Evolutionary conservation across 2,329 filamentous ascomycete species (phyloP), one percentile per base, ranked within the genome.

Genomic region (Aphanoascus verrucosus): DNA sequence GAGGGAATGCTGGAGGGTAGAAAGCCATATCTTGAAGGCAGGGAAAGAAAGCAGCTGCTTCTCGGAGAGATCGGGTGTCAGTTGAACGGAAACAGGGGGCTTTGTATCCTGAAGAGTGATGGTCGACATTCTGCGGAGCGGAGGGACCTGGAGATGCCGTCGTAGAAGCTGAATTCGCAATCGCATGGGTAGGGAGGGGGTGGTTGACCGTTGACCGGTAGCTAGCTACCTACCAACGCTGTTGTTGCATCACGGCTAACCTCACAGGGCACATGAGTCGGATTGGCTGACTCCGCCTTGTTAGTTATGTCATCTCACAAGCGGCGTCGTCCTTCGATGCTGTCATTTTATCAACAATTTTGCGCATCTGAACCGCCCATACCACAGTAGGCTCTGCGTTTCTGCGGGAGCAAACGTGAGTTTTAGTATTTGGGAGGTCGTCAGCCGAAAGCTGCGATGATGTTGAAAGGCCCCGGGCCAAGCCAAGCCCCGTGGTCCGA

Each of bases 11-110:
- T 74, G 69, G 1, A 81, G 63, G 0, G 73, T 77, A 1, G 65
- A 64, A 3, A 78, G 67, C 79, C 79, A 82, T 41, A 70, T 71
- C 41, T 75, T 74, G 62, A 81, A 79, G 0, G 79, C 75, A 3
- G 74, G 73, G 52, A 80, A 81, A 1, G 66, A 65, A 15, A 73
- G 65, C 2, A 79, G 63, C 49, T 75, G 69, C 11, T 74, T 66
- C 56, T 70, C 57, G 1, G 66, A 66, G 12, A 80, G 64, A 48
- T 72, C 70, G 11, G 66, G 51, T 1, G 71, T 70, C 4, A 75
- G 67, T 17, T 67, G 68, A 42, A 80, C 67, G 1, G 65, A 57
- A 28, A 75, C 65, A 15, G 59, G 60, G 11, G 64, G 66, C 20
- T 57, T 58, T 38, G 56, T 67, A 49, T 61, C 57, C 34, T 65